phyloP scores from a whole-genome alignment of 768 basidiomycete species.

The Mrakia gelida region DNA sequence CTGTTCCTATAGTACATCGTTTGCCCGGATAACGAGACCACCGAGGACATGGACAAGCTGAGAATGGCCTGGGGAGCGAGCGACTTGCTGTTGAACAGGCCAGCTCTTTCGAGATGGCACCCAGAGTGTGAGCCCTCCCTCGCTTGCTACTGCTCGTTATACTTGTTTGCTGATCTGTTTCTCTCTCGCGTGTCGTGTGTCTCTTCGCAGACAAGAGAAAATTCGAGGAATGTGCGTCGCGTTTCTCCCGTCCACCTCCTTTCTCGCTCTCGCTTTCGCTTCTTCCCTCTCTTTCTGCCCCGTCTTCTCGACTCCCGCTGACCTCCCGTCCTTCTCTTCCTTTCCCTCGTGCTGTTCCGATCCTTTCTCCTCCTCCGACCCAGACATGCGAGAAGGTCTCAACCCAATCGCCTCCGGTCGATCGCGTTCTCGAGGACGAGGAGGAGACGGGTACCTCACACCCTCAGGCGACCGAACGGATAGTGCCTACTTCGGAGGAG shows the following conservation, averaged over 20 bases:
- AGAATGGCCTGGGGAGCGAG: constrained; percentile 20
- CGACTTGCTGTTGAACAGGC: constrained; percentile 2
- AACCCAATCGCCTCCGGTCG: neutral
- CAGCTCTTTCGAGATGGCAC: constrained; percentile 26
- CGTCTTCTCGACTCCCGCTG: neutral
- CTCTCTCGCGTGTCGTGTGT: too few relatives aligned
- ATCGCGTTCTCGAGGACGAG: neutral
- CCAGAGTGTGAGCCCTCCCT: constrained; percentile 13
- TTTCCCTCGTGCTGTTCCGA: neutral
- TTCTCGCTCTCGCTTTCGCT: too few relatives aligned
- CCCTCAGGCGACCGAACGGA: neutral
- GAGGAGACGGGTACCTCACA: neutral
- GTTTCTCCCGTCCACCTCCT: neutral
- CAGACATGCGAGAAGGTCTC: neutral
- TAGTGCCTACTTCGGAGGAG: neutral
- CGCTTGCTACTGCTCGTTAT: neutral
- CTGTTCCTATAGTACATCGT: constrained; percentile 14
- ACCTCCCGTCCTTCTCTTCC: neutral
- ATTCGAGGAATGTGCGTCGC: constrained; percentile 7
- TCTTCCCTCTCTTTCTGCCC: neutral
- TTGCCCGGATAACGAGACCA: constrained; percentile 23
- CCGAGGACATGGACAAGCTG: constrained; percentile 22
- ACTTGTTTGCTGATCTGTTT: neutral
- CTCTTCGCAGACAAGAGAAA: neutral
- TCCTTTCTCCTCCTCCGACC: too few relatives aligned